Evolutionary conservation across 2,329 filamentous ascomycete species (phyloP).

Genomic region (Amesomyces nigricolor): DNA sequence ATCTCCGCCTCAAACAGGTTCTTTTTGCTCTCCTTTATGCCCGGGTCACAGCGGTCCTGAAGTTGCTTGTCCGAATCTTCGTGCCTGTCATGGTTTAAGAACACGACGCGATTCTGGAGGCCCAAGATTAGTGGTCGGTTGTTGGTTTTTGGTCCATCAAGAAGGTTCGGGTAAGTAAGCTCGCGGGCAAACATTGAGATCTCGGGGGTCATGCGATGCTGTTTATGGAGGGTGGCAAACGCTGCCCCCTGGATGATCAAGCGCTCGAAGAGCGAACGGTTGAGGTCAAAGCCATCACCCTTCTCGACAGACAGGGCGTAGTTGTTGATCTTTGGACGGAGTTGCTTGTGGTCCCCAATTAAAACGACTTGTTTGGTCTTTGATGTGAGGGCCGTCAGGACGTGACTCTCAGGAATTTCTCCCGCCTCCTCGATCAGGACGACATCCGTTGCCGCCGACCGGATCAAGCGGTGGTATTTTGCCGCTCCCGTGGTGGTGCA

Average conservation of each 20-base stretch:
- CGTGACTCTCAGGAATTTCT: conserved; percentile 61
- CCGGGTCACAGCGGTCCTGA: conserved; percentile 46
- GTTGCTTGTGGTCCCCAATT: conserved; percentile 59
- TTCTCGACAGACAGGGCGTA: conserved; percentile 49
- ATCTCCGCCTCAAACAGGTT: conserved; percentile 63
- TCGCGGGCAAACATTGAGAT: conserved; percentile 56
- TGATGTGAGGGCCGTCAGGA: conserved; percentile 54
- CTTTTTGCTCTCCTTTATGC: conserved; percentile 48
- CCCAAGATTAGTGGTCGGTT: conserved; percentile 47
- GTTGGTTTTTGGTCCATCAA: conserved; percentile 48
- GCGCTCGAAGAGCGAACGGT: conserved; percentile 58
- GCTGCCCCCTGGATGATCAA: conserved; percentile 34
- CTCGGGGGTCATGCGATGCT: conserved; percentile 60
- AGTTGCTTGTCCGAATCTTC: conserved; percentile 44
- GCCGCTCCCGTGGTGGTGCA: conserved; percentile 69
- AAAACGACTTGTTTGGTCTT: conserved; percentile 56
- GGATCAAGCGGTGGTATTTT: conserved; percentile 52
- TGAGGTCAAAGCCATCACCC: conserved; percentile 48
- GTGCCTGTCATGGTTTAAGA: conserved; percentile 55
- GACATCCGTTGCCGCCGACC: conserved; percentile 50
- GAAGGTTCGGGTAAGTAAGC: conserved; percentile 50
- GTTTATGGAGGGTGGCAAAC: conserved; percentile 43
- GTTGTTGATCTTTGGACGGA: conserved; percentile 55
- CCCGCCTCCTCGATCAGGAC: conserved; percentile 65
- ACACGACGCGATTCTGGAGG: conserved; percentile 55